Percentiles rank a stretch among this genome's conserved stretches.
Evolutionary conservation across 805 yeast species (phyloP).

Genomic region (Saccharomycopsis malanga): DNA sequence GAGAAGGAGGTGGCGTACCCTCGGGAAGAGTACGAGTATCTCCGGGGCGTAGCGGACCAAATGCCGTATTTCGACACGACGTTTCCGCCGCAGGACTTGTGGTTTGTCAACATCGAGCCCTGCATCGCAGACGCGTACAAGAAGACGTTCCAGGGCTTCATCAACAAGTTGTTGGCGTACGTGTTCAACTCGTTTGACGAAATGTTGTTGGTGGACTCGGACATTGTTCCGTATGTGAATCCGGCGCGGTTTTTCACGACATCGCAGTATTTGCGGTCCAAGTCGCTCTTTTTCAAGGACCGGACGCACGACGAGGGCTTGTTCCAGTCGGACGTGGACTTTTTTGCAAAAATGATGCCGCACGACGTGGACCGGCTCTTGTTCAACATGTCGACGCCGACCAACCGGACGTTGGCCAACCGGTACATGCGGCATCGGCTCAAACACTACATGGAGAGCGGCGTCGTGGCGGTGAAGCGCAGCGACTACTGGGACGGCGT

Average conservation of each 20-base stretch:
- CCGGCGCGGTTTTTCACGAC: slow-evolving; percentile 32
- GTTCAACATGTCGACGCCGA: slow-evolving; percentile 21
- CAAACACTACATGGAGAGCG: slow-evolving; percentile 39
- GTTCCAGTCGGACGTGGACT: slow-evolving; percentile 27
- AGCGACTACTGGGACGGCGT: slow-evolving; percentile 43
- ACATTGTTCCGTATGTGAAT: slow-evolving; percentile 37
- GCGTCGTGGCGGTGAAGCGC: slow-evolving; percentile 42
- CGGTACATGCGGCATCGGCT: slow-evolving; percentile 26
- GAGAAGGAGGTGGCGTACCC: slow-evolving; percentile 4
- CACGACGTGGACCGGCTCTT: slow-evolving; percentile 25
- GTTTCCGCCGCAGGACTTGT: slow-evolving; percentile 32
- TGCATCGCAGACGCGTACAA: slow-evolving; percentile 23
- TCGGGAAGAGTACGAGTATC: slow-evolving; percentile 2
- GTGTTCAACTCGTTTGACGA: slow-evolving; percentile 42
- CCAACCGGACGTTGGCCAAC: slow-evolving; percentile 22
- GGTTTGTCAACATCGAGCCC: slow-evolving; percentile 33
- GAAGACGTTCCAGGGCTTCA: slow-evolving; percentile 32
- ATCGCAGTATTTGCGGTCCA: slow-evolving; percentile 29
- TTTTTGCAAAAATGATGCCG: slow-evolving; percentile 35
- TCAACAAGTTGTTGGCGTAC: slow-evolving; percentile 42
- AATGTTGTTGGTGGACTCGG: slow-evolving; percentile 48
- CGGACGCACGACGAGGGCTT: slow-evolving; percentile 27
- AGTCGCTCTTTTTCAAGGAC: slow-evolving; percentile 41
- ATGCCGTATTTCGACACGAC: slow-evolving; percentile 18
- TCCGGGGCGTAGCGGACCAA: background rate